Evolutionary conservation across 2,329 filamentous ascomycete species (phyloP).

Genomic region (Pestalotiopsis sp.): DNA sequence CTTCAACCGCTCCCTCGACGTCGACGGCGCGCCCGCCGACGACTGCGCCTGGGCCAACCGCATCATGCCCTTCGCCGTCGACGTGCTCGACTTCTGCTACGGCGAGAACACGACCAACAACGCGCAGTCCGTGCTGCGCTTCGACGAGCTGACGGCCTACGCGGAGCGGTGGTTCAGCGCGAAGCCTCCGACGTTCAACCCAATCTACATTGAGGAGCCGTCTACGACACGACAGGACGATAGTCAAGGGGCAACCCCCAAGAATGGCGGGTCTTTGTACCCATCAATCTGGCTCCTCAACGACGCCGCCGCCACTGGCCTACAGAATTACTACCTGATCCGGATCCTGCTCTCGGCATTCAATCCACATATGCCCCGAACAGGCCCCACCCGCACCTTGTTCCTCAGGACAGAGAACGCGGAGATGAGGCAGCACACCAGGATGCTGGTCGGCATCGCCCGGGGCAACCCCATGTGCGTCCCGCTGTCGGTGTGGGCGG

Average conservation of each 20-base stretch:
- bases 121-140: background rate
- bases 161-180: background rate
- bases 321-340: background rate
- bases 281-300: background rate
- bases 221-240: background rate
- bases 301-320: background rate
- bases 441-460: background rate
- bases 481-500: background rate
- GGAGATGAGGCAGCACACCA: background rate
- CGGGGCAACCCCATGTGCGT: background rate
- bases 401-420: background rate
- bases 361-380: background rate
- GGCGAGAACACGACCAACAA: background rate
- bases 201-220: background rate
- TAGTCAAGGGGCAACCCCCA: too few species aligned
- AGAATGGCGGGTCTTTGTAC: background rate
- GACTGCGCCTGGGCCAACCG: constrained; percentile 2
- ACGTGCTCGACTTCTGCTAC: background rate
- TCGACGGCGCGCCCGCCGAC: too few species aligned
- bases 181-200: background rate
- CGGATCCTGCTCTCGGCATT: background rate
- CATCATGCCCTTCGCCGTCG: background rate
- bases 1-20: background rate
- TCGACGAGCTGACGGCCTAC: background rate
- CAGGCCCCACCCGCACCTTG: background rate